Base-by-base conservation (phyloP, 345 rosid genomes). In the Dovyalis caffra region DNA sequence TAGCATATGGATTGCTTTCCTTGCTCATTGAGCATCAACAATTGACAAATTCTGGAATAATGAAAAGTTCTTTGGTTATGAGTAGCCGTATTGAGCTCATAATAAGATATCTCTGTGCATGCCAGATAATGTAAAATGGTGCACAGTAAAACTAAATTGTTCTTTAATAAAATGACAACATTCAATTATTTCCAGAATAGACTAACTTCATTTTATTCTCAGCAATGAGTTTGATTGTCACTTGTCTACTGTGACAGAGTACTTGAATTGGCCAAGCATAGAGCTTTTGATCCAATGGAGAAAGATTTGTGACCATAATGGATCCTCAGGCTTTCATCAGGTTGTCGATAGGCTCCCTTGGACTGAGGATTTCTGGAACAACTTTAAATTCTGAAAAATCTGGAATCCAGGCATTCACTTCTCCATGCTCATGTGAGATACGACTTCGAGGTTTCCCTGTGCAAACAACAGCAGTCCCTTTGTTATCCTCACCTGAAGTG, bases 301-400 rank as follows among this genome's bases (percentile, higher is more conserved):
- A 85, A 73, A 64, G 29, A 33, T 80, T 84, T 87, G 68, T 88
- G 92, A 89, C 84, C 67, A 72, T 57, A 71, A 94, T 94, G 97
- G 98, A 94, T 85, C 98, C 98, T 38, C 97, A 90, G 84, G 95
- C 97, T 81, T 94, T 94, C 80, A 90, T 88, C 81, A 92, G 97
- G 83, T 80, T 94, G 76, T 94, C 98, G 16, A 75, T 92, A 26
- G 90, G 92, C 82, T 90, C 97, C 73, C 88, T 94, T 49, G 95
- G 97, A 76, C 84, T 94, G 68, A 87, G 97, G 87, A 75, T 85
- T 82, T 89, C 90, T 18, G 85, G 85, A 76, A 35, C 87, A 49
- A 73, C 84, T 45, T 70, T 86, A 61, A 85, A 74, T 79, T 72
- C 90, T 25, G 76, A 80, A 49, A 87, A 64, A 74, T 66, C 87